phyloP scores from a whole-genome alignment of 139 green algal species.

The Closterium sp. region DNA sequence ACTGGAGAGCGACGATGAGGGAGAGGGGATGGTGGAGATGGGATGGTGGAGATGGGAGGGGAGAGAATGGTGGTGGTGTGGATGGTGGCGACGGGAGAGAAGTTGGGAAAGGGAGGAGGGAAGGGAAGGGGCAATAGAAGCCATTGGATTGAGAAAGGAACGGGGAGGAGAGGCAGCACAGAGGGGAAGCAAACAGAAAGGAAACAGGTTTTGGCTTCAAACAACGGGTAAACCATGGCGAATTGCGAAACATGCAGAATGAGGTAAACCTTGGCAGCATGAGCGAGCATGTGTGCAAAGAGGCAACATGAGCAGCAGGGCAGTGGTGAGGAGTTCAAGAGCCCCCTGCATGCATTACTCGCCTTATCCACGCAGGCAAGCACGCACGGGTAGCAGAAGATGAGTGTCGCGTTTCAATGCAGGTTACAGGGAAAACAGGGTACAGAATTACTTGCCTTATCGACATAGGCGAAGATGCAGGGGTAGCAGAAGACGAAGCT shows the following conservation, averaged over 20 bases:
- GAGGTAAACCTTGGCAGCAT: too few relatives aligned
- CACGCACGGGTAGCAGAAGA: neutral
- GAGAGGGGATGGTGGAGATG: too few relatives aligned
- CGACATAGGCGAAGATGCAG: conserved; percentile 76
- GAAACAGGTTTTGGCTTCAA: neutral
- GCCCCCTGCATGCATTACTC: too few relatives aligned
- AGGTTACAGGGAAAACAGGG: neutral
- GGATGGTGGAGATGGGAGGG: too few relatives aligned
- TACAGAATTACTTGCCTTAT: conserved; percentile 10
- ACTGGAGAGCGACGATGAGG: conserved; percentile 6
- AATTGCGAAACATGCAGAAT: too few relatives aligned
- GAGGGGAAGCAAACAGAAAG: neutral
- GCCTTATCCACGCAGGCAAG: neutral
- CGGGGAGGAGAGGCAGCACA: neutral
- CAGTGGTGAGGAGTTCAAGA: too few relatives aligned
- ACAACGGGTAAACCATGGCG: neutral
- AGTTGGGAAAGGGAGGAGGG: neutral
- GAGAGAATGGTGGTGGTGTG: too few relatives aligned
- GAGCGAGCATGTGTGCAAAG: too few relatives aligned
- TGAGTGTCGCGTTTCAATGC: neutral
- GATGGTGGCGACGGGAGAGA: neutral
- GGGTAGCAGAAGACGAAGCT: conserved; percentile 93
- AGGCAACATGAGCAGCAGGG: neutral
- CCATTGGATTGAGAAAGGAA: neutral
- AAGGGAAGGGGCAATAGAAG: neutral